Percentiles rank a stretch among this genome's conserved stretches.
These are phyloP conservation scores for Papiliotrema terrestris DNA, from an alignment of 1,284 basidiomycete genomes.

Conservation along the genomic window DNA sequence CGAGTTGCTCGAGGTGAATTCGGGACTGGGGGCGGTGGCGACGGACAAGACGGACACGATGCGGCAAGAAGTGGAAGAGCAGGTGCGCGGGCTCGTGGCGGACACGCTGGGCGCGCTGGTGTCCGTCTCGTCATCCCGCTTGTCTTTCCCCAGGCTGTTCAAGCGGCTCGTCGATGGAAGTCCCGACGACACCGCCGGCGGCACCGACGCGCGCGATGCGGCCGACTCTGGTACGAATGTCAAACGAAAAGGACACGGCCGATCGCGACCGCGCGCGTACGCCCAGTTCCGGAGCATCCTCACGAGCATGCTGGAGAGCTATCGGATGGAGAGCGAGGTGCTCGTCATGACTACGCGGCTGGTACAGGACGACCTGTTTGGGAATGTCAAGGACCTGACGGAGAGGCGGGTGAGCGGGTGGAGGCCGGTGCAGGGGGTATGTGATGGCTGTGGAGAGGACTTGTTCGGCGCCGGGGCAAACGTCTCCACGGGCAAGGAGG, in stretches of 20 bases:
- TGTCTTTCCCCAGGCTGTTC: constrained; percentile 89
- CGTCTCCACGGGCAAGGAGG: not conserved
- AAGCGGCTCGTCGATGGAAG: constrained; percentile 76
- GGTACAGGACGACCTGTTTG: constrained; percentile 76
- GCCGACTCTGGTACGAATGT: too few species aligned
- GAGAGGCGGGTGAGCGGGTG: constrained; percentile 46
- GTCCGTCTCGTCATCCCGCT: constrained; percentile 70
- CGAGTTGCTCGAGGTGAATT: constrained; percentile 74
- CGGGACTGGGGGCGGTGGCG: constrained; percentile 56
- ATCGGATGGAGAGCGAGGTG: constrained; percentile 85
- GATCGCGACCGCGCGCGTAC: constrained; percentile 57
- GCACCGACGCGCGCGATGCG: too few species aligned
- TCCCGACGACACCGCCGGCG: too few species aligned
- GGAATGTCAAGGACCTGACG: constrained; percentile 57
- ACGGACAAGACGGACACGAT: not conserved
- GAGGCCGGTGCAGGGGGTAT: constrained; percentile 17
- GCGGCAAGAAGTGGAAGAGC: constrained; percentile 25
- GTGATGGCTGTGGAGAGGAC: constrained; percentile 7
- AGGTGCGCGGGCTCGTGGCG: constrained; percentile 72
- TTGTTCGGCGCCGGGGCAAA: not conserved
- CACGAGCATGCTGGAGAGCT: constrained; percentile 90
- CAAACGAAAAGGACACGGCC: constrained; percentile 8
- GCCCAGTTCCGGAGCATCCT: constrained; percentile 87
- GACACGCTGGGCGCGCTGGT: constrained; percentile 80
- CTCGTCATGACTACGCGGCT: constrained; percentile 82